phyloP scores from a whole-genome alignment of 495 filamentous ascomycete genomes.

The Penicillium nucicola region DNA sequence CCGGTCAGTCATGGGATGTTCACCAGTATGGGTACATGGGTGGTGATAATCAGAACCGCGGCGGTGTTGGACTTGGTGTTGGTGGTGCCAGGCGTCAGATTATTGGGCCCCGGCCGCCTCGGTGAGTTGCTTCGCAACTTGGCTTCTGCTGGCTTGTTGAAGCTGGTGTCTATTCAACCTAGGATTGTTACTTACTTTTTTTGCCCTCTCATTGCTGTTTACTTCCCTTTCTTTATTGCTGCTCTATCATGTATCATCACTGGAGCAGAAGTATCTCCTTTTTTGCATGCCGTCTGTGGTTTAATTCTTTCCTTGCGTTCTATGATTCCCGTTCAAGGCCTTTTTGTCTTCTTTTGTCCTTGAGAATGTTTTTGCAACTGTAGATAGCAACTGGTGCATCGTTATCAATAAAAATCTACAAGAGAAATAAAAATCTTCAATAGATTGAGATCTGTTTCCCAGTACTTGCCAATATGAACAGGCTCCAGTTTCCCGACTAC shows the following conservation, averaged over 20 bases:
- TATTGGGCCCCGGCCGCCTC: slow-evolving; percentile 71
- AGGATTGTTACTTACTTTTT: background rate
- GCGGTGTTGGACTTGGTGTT: slow-evolving; percentile 62
- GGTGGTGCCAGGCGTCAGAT: slow-evolving; percentile 74
- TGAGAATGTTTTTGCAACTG: background rate
- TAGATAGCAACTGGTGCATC: slow-evolving; percentile 1
- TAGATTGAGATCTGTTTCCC: too few species aligned
- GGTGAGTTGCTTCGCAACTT: slow-evolving; percentile 21
- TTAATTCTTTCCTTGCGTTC: background rate
- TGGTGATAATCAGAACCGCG: slow-evolving; percentile 79
- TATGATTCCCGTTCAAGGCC: slow-evolving; percentile 4
- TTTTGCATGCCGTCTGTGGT: background rate
- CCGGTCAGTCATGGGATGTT: slow-evolving; percentile 72
- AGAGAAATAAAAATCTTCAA: background rate
- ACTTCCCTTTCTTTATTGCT: background rate
- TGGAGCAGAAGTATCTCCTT: background rate
- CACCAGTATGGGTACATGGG: slow-evolving; percentile 86
- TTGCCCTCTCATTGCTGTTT: background rate
- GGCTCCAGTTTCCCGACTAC: too few species aligned
- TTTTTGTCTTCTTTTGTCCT: background rate
- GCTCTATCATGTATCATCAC: background rate
- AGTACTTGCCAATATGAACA: too few species aligned
- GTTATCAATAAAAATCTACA: background rate
- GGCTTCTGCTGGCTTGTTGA: background rate
- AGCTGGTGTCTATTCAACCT: slow-evolving; percentile 3